Evolutionary conservation across 768 basidiomycete species (phyloP).

Genomic region (Rickenella mellea): DNA sequence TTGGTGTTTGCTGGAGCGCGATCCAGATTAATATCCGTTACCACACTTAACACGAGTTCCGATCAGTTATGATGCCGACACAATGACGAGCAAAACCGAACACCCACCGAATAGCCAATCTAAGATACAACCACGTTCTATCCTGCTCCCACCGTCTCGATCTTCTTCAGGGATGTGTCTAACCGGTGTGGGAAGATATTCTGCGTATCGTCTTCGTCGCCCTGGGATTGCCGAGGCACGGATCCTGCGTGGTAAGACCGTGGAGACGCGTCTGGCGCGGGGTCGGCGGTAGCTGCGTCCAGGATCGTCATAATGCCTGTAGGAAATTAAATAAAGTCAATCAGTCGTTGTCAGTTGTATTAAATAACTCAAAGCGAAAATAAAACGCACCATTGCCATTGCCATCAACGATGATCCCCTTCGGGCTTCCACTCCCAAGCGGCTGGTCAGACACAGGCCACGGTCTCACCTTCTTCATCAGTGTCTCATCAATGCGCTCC

Average conservation of each 20-base stretch:
- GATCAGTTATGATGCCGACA: too few relatives aligned
- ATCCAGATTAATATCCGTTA: too few relatives aligned
- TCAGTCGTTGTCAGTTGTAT: constrained; percentile 3
- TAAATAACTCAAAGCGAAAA: background rate
- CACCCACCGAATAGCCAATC: too few relatives aligned
- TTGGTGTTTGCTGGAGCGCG: too few relatives aligned
- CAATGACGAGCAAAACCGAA: too few relatives aligned
- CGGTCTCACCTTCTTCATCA: constrained; percentile 30
- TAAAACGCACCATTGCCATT: constrained; percentile 34
- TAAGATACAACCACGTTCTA: too few relatives aligned
- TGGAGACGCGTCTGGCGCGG: constrained; percentile 68
- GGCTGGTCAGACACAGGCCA: constrained; percentile 61
- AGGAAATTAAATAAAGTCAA: background rate
- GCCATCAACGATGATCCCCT: constrained; percentile 38
- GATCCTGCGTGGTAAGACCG: constrained; percentile 23
- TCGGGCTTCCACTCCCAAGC: constrained; percentile 37
- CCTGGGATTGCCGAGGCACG: constrained; percentile 11
- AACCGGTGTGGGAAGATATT: constrained; percentile 3
- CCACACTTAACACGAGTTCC: too few relatives aligned
- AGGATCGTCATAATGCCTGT: constrained; percentile 56
- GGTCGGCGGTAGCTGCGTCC: constrained; percentile 71
- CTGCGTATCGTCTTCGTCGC: constrained; percentile 9
- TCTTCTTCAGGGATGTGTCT: constrained; percentile 22
- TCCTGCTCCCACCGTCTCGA: too few relatives aligned
- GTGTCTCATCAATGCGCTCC: constrained; percentile 33